A percentile compares a stretch with the other conserved stretches of the same genome.
These are phyloP conservation scores for Entoloma clypeatum DNA, from an alignment of 1,284 basidiomycete genomes.

Conservation along the genomic window DNA sequence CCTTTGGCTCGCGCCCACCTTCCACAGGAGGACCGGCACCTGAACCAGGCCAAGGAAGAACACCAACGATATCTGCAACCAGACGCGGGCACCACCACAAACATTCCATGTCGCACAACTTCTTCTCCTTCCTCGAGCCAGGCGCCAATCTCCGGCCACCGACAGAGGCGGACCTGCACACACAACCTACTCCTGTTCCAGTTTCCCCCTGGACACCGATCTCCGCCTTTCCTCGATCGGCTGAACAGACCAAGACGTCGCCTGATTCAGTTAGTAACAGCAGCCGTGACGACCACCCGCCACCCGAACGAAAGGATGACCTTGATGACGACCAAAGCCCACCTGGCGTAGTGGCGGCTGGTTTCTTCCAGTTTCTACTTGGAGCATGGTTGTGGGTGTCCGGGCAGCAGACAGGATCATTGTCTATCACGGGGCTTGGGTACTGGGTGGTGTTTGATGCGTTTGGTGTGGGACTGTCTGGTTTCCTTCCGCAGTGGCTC, in stretches of 20 bases:
- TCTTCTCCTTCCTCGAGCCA: conserved; percentile 85
- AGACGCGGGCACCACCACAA: conserved; percentile 87
- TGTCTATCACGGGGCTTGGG: conserved; percentile 86
- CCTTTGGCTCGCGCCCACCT: conserved; percentile 54
- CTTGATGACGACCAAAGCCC: conserved; percentile 2
- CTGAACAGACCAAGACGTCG: conserved; percentile 4
- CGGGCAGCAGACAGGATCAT: conserved; percentile 87
- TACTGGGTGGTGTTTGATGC: conserved; percentile 97
- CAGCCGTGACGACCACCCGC: conserved; percentile 5
- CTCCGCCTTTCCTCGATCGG: conserved; percentile 33
- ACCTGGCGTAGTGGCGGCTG: conserved; percentile 10
- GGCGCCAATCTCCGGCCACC: conserved; percentile 24
- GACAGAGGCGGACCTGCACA: conserved; percentile 34
- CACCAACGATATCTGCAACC: conserved; percentile 25
- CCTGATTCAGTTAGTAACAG: conserved; percentile 10
- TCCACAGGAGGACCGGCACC: conserved; percentile 8
- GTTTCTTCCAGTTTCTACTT: conserved; percentile 47
- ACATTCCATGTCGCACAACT: conserved; percentile 91
- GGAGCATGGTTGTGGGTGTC: conserved; percentile 82
- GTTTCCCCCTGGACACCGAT: conserved; percentile 53
- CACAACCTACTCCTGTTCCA: conserved; percentile 47
- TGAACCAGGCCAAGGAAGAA: conserved; percentile 2
- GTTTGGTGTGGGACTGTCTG: conserved; percentile 66
- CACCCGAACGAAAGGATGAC: background rate
- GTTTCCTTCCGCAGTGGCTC: conserved; percentile 44